Evolutionary conservation across 2,329 filamentous ascomycete species (phyloP), one percentile per base, ranked within the genome.

Genomic region (Microdochium trichocladiopsis): DNA sequence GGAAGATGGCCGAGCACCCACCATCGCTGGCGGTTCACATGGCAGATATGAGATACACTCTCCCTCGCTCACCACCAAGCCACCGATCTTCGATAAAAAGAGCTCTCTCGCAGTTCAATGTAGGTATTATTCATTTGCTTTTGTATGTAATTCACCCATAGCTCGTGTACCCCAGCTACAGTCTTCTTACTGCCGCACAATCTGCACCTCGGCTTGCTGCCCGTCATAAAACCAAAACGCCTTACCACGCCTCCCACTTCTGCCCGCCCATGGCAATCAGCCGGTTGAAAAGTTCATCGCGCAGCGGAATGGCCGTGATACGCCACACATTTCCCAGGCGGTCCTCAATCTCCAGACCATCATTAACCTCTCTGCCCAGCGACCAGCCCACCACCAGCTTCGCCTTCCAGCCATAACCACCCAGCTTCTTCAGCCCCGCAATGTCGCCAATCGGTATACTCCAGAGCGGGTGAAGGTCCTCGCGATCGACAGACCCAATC

Each of bases 361-460:
- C 90, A 0, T 86, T 82, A 25, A 94, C 82, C 65, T 92, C 84
- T 48, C 83, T 77, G 1, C 83, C 80, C 61, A 90, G 77, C 1
- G 87, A 84, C 88, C 90, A 90, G 0, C 89, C 88, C 1, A 94
- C 87, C 2, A 94, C 78, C 49, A 94, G 70, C 72, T 90, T 93
- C 1, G 84, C 83, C 69, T 94, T 95, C 89, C 89, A 95, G 0
- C 89, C 88, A 33, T 92, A 74, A 0, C 90, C 90, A 4, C 90
- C 89, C 2, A 92, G 73, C 69, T 95, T 95, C 66, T 84, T 87
- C 51, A 95, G 63, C 66, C 92, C 88, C 50, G 66, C 72, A 47
- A 95, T 86, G 16, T 93, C 86, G 0, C 76, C 76, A 3, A 94
- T 78, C 0, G 87, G 77, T 1, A 94, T 74, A 5, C 79, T 84